Base-by-base conservation (phyloP, 2,329 filamentous ascomycete genomes). In the Ustulina deusta region DNA sequence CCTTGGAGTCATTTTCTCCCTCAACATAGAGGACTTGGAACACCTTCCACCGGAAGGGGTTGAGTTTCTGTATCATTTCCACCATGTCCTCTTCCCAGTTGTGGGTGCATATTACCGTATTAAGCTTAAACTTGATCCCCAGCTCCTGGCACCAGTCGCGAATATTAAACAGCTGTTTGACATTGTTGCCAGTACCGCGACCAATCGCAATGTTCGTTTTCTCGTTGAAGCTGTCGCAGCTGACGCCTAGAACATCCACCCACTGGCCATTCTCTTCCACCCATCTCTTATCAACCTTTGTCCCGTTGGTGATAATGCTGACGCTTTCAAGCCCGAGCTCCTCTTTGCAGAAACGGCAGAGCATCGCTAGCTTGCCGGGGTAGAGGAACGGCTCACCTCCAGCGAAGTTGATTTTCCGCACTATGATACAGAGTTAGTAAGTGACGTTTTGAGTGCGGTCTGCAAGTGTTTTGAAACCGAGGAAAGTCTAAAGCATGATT, bases 311-410 rank as follows among this genome's bases (percentile, higher is more conserved):
- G 62, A 88, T 83, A 68, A 88, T 86, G 9, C 81, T 84, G 7
- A 87, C 79, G 15, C 81, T 83, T 74, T 88, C 84, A 3, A 88
- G 76, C 0, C 72, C 52, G 0, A 88, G 78, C 0, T 81, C 78
- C 48, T 82, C 75, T 69, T 88, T 88, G 78, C 82, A 82, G 73
- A 80, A 87, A 27, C 78, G 71, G 34, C 81, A 73, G 48, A 88
- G 75, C 65, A 81, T 74, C 29, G 79, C 79, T 0, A 87, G 76
- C 59, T 81, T 79, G 27, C 75, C 72, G 0, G 80, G 79, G 69
- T 87, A 84, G 9, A 88, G 80, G 69, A 87, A 85, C 0, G 85
- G 85, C 68, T 87, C 85, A 13, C 86, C 85, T 32, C 85, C 85
- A 0, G 85, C 85, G 69, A 87, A 84, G 73, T 87, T 87, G 73